Evolutionary conservation across 2,329 filamentous ascomycete species (phyloP).

Genomic region (Ophiostoma sp.): DNA sequence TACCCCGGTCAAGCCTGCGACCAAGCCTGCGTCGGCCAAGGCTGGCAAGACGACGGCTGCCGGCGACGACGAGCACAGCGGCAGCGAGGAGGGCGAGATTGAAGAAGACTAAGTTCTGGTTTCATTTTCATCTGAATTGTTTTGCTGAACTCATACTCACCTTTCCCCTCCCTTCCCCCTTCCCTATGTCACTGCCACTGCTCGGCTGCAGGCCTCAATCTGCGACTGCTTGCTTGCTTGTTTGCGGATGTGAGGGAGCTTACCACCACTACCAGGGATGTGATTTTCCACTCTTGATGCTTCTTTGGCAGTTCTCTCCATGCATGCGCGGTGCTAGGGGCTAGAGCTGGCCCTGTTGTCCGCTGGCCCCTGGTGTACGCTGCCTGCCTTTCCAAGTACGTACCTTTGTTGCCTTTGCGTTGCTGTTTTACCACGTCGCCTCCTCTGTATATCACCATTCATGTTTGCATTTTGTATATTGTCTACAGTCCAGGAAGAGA

Average conservation of each 20-base stretch:
- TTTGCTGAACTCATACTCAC: neutral
- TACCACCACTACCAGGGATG: neutral
- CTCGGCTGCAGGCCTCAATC: no score
- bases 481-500: neutral
- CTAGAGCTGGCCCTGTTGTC: neutral
- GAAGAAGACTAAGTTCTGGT: constrained; percentile 40
- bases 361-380: neutral
- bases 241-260: no score
- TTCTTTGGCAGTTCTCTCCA: neutral
- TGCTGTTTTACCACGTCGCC: neutral
- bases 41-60: constrained; percentile 29
- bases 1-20: constrained; percentile 35
- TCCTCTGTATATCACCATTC: neutral
- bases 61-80: constrained; percentile 41
- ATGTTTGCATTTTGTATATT: neutral
- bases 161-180: no score
- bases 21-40: constrained; percentile 1
- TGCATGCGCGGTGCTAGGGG: neutral
- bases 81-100: constrained; percentile 17
- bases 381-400: constrained; percentile 12
- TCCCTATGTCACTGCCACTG: neutral
- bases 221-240: neutral
- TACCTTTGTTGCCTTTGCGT: neutral
- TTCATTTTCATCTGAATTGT: neutral
- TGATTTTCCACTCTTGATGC: neutral